Evolutionary conservation across 371 early-diverging fungal species (phyloP).

Genomic region (Blakeslea trispora): DNA sequence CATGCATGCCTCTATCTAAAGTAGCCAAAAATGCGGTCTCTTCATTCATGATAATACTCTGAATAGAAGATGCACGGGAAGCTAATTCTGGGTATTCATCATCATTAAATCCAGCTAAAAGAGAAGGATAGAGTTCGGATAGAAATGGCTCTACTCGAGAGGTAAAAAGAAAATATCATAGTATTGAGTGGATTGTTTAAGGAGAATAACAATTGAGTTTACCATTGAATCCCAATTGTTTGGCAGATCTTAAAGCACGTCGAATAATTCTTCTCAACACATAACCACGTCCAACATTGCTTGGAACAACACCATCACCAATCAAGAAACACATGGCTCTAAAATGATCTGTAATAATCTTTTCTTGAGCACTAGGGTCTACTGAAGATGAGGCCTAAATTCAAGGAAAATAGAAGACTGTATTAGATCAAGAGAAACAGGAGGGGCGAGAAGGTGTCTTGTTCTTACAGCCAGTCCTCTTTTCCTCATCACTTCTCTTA

Average conservation of each 20-base stretch:
- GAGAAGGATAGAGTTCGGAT: slow-evolving; percentile 61
- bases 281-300: slow-evolving; percentile 77
- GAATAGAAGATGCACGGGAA: slow-evolving; percentile 54
- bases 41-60: slow-evolving; percentile 63
- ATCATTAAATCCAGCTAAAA: slow-evolving; percentile 54
- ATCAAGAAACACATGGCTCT: slow-evolving; percentile 74
- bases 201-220: too few relatives aligned
- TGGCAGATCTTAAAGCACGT: slow-evolving; percentile 71
- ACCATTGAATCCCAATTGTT: slow-evolving; percentile 65
- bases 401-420: too few relatives aligned
- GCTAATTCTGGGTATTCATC: slow-evolving; percentile 63
- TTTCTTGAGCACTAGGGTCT: slow-evolving; percentile 56
- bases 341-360: slow-evolving; percentile 78
- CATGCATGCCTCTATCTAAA: slow-evolving; percentile 61
- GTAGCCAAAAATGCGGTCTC: slow-evolving; percentile 67
- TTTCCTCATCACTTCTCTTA: slow-evolving; percentile 39
- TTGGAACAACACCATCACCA: slow-evolving; percentile 78
- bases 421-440: too few relatives aligned
- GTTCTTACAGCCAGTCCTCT: slow-evolving; percentile 29
- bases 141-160: slow-evolving; percentile 68
- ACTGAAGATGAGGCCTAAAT: slow-evolving; percentile 21
- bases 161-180: not conserved
- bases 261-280: slow-evolving; percentile 79
- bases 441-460: too few relatives aligned
- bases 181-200: not conserved